Conservation (phyloP, 352 stramenopile genomes). For the Pythium diclinum region DNA sequence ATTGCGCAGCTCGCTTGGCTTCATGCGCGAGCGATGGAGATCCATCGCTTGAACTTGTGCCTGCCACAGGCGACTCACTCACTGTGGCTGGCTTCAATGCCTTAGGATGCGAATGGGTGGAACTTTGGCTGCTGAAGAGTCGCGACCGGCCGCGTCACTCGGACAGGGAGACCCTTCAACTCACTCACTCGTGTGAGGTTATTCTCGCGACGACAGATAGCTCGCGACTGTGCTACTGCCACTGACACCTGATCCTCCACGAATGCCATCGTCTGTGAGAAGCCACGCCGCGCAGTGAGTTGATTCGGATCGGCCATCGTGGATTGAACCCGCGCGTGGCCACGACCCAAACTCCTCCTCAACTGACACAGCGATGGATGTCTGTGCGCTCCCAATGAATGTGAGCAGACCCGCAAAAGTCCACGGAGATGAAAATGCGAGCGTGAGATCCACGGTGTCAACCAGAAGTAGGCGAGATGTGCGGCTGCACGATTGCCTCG, state of each 20-base stretch:
- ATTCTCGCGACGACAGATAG: neutral
- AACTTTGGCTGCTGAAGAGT: conserved; percentile 2
- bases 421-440: neutral
- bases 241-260: neutral
- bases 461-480: neutral
- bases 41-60: conserved; percentile 5
- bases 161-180: conserved; percentile 1
- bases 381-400: neutral
- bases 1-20: conserved; percentile 64
- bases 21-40: conserved; percentile 24
- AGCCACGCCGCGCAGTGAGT: neutral
- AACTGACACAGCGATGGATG: neutral
- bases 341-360: neutral
- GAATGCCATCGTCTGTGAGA: neutral
- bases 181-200: neutral
- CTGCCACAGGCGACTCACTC: neutral
- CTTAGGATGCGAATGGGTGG: neutral
- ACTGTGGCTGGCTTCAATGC: neutral
- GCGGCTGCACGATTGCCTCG: neutral
- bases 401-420: neutral
- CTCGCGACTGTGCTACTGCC: neutral
- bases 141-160: conserved; percentile 1
- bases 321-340: no score
- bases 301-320: neutral
- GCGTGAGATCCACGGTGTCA: neutral